Percentiles rank a stretch among this genome's conserved stretches.
phyloP scores from a whole-genome alignment of 1,139 yeast genomes.

The Eremothecium coryli region DNA sequence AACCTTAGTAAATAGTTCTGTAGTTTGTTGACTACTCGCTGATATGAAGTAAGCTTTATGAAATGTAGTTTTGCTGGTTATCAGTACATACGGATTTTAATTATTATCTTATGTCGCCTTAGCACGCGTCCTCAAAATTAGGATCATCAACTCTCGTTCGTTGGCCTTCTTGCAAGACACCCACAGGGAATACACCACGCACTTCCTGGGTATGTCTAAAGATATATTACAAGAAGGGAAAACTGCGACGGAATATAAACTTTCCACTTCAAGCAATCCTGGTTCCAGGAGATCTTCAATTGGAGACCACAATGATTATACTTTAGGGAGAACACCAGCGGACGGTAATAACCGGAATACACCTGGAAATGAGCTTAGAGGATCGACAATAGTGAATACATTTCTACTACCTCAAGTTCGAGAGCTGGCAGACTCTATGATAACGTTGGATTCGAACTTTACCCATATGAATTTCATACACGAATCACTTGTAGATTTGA shows the following conservation, averaged over 20 bases:
- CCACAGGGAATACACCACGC: not conserved
- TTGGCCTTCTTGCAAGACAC: too few species aligned
- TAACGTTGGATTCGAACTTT: constrained; percentile 42
- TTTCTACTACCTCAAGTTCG: constrained; percentile 25
- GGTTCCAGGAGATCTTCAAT: constrained; percentile 30
- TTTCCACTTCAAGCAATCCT: constrained; percentile 28
- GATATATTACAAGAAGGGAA: constrained; percentile 11
- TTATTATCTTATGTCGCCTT: not conserved
- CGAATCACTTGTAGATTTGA: constrained; percentile 44
- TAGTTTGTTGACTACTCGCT: not conserved
- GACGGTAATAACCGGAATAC: constrained; percentile 2
- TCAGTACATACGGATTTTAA: not conserved
- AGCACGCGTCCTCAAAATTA: too few species aligned
- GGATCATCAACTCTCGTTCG: too few species aligned
- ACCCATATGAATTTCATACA: constrained; percentile 41
- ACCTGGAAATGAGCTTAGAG: constrained; percentile 9
- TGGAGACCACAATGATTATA: constrained; percentile 10
- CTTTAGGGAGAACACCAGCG: not conserved
- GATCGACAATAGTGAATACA: constrained; percentile 20
- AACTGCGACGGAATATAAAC: constrained; percentile 26
- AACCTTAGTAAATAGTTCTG: too few species aligned
- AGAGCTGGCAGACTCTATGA: constrained; percentile 32
- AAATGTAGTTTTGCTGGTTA: not conserved
- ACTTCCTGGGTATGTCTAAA: constrained; percentile 3
- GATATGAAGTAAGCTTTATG: not conserved